Percentiles rank a stretch among this genome's conserved stretches.
Conservation (phyloP, 2,329 filamentous ascomycete genomes). For the Septoria linicola region DNA sequence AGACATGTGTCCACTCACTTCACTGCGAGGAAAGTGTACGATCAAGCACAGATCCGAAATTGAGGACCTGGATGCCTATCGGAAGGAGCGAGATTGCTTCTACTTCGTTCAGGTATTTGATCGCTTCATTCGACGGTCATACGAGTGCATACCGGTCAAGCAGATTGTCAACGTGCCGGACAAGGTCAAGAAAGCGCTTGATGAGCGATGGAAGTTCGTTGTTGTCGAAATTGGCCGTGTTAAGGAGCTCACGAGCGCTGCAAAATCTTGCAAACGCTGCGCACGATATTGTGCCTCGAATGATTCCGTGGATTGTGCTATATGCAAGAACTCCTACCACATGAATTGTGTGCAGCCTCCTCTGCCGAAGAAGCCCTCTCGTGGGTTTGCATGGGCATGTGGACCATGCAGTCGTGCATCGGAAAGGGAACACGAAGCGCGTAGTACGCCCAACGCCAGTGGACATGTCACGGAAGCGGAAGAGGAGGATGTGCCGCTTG, state of each 20-base stretch:
- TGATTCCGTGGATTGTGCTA: constrained; percentile 95
- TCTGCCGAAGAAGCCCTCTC: constrained; percentile 89
- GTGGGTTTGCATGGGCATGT: constrained; percentile 97
- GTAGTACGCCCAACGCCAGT: constrained; percentile 74
- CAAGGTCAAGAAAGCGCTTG: constrained; percentile 90
- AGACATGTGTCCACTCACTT: constrained; percentile 87
- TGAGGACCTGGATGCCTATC: constrained; percentile 75
- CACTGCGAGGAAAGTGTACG: constrained; percentile 87
- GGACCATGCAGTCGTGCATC: constrained; percentile 94
- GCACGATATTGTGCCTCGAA: constrained; percentile 86
- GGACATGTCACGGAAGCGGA: constrained; percentile 54
- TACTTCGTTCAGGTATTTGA: constrained; percentile 98
- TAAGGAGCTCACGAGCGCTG: constrained; percentile 92
- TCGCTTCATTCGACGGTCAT: constrained; percentile 95
- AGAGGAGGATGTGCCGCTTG: constrained; percentile 63
- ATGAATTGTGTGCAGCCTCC: constrained; percentile 97
- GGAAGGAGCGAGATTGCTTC: constrained; percentile 81
- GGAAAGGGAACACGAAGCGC: constrained; percentile 85
- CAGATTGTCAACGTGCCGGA: constrained; percentile 95
- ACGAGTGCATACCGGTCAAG: constrained; percentile 89
- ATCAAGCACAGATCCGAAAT: constrained; percentile 90
- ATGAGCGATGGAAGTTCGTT: constrained; percentile 95
- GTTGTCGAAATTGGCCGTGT: constrained; percentile 89
- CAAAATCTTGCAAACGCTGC: constrained; percentile 95
- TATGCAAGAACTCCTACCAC: constrained; percentile 93